Percentiles rank a stretch among this genome's conserved stretches.
phyloP scores from a whole-genome alignment of 1,284 basidiomycete genomes.

The Sanguinoderma infundibulare region DNA sequence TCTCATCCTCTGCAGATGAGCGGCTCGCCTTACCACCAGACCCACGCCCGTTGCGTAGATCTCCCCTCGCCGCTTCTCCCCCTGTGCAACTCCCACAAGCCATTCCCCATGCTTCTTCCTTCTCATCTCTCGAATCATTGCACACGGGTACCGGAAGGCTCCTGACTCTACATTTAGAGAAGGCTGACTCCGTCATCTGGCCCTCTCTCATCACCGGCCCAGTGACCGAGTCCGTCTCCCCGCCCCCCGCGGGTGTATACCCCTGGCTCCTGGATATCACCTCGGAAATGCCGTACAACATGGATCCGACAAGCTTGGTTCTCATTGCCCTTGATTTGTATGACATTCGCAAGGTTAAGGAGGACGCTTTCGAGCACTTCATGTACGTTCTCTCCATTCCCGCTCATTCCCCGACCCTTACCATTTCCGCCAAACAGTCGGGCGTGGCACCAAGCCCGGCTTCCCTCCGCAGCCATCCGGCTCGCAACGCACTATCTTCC shows the following conservation, averaged over 20 bases:
- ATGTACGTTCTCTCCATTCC: constrained; percentile 49
- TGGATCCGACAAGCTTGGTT: constrained; percentile 80
- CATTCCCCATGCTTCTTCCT: constrained; percentile 64
- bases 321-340: constrained; percentile 68
- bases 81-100: constrained; percentile 52
- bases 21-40: constrained; percentile 20
- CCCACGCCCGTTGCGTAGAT: constrained; percentile 18
- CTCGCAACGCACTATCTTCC: constrained; percentile 74
- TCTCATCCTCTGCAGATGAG: constrained; percentile 59
- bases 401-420: constrained; percentile 5
- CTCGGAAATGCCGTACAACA: constrained; percentile 69
- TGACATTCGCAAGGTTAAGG: constrained; percentile 72
- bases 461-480: constrained; percentile 75
- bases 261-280: constrained; percentile 57
- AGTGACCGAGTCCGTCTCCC: constrained; percentile 62
- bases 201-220: constrained; percentile 77
- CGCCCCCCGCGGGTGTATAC: constrained; percentile 43
- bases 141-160: constrained; percentile 64
- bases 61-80: constrained; percentile 44
- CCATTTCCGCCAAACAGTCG: constrained; percentile 48
- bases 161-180: constrained; percentile 76
- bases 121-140: constrained; percentile 75
- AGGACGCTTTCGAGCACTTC: constrained; percentile 80
- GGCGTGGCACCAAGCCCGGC: constrained; percentile 76
- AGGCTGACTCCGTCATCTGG: constrained; percentile 79